Percentiles rank a stretch among this genome's conserved stretches.
Evolutionary conservation across 352 stramenopile genomes (phyloP).

Genomic region (Phytophthora pinifolia): DNA sequence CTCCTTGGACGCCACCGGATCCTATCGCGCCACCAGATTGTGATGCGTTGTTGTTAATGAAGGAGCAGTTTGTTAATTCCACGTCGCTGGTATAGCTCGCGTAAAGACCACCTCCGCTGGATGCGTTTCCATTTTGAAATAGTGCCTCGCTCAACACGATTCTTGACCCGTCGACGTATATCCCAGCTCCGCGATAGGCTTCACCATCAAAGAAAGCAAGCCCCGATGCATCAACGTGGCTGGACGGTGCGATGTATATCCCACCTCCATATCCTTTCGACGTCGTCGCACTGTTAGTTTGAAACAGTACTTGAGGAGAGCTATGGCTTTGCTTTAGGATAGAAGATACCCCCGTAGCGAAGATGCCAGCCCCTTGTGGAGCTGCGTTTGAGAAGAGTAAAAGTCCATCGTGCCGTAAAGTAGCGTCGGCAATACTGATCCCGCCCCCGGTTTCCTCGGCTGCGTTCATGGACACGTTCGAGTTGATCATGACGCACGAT

Average conservation of each 20-base stretch:
- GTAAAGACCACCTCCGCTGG: conserved; percentile 34
- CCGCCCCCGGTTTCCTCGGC: conserved; percentile 23
- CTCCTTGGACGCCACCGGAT: conserved; percentile 12
- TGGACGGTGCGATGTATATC: conserved; percentile 24
- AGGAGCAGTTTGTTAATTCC: conserved; percentile 18
- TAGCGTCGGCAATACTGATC: conserved; percentile 18
- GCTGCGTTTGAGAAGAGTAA: conserved; percentile 29
- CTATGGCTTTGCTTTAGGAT: conserved; percentile 6
- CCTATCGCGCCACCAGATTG: conserved; percentile 28
- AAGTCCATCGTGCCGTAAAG: conserved; percentile 24
- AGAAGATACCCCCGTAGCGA: conserved; percentile 2
- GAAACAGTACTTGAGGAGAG: conserved; percentile 13
- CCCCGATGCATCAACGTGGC: conserved; percentile 15
- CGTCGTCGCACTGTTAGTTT: conserved; percentile 13
- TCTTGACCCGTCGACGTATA: conserved; percentile 25
- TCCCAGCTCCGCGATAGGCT: conserved; percentile 24
- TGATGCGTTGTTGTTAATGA: conserved; percentile 33
- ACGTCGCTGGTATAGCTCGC: conserved; percentile 20
- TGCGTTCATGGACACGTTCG: conserved; percentile 9
- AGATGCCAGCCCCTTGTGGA: conserved; percentile 32
- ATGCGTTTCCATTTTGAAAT: conserved; percentile 21
- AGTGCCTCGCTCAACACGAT: conserved; percentile 21
- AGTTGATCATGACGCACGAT: conserved; percentile 7
- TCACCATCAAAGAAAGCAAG: conserved; percentile 18
- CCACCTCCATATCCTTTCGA: conserved; percentile 21